Evolutionary conservation across 805 yeast species (phyloP).

Genomic region (Nakazawaea molendinolei): DNA sequence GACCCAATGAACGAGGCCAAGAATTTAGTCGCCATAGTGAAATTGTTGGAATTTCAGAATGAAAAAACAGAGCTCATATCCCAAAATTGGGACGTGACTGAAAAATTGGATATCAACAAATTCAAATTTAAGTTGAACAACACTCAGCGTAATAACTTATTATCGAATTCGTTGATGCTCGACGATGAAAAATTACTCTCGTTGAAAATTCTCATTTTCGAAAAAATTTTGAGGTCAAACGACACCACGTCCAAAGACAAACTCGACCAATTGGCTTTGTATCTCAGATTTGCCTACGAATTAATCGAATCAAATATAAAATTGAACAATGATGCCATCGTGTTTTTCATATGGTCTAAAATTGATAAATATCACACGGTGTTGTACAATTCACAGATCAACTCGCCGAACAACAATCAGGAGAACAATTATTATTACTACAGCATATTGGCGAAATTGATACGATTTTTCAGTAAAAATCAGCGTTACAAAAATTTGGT

Average conservation of each 20-base stretch:
- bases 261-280: conserved; percentile 17
- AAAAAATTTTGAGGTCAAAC: conserved; percentile 1
- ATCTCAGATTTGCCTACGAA: conserved; percentile 22
- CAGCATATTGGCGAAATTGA: conserved; percentile 17
- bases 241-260: not conserved
- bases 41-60: conserved; percentile 8
- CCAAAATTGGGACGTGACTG: not conserved
- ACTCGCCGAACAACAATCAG: conserved; percentile 20
- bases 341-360: conserved; percentile 21
- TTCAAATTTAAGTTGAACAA: conserved; percentile 3
- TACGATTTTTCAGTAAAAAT: conserved; percentile 23
- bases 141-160: conserved; percentile 2
- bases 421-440: conserved; percentile 22
- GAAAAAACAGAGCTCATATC: conserved; percentile 1
- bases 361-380: conserved; percentile 25
- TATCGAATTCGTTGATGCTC: conserved; percentile 4
- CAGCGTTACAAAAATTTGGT: conserved; percentile 22
- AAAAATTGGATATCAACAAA: conserved; percentile 4
- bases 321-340: conserved; percentile 20
- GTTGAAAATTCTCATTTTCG: conserved; percentile 7
- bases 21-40: conserved; percentile 5
- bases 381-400: conserved; percentile 18
- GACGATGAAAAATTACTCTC: conserved; percentile 3
- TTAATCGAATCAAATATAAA: conserved; percentile 19
- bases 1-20: conserved; percentile 7